Evolutionary conservation across 352 stramenopile species (phyloP), one percentile per base, ranked within the genome.

Genomic region (Phytophthora capsici): DNA sequence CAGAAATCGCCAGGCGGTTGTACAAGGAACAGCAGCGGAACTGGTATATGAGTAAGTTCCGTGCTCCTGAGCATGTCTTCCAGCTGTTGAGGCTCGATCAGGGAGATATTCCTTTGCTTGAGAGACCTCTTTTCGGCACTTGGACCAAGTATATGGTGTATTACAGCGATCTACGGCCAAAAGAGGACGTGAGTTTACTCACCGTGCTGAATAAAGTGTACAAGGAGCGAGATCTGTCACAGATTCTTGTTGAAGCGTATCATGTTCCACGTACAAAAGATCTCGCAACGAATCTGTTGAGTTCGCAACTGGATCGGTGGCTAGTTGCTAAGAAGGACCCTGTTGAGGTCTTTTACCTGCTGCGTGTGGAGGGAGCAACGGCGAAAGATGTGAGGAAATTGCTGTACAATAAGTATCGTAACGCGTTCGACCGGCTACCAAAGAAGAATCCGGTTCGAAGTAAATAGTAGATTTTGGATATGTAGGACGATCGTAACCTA

Each of bases 61-160:
- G n/a, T 36, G 34, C 7, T 14, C 32, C 49, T 8, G 32, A 36
- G 0, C 14, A 45, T 1, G 49, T 57, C 9, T 46, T 57, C 20
- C 38, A 47, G 23, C 22, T 57, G 10, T 19, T 67, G 2, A 62
- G 49, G 26, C 32, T 62, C 17, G 50, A 55, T 41, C 3, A 54
- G 8, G 23, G 6, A 17, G 17, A 55, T 19, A 17, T 16, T 13
- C 19, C 48, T 8, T n/a, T 62, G n/a, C 48, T 67, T 49, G 36
- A 41, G 13, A 52, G 45, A 2, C 34, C 50, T 6, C 36, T 55
- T 13, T 30, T 61, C 23, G 20, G 22, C 3, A 20, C 17, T 8
- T 67, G 51, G 59, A 17, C 25, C 0, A 63, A 38, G 13, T 67
- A 38, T 44, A 19, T 37, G 30, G 41, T 36, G 9, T 43, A 67